These are phyloP conservation scores for Trametes versicolor DNA, from an alignment of 1,284 basidiomycete genomes.

Conservation along the genomic window DNA sequence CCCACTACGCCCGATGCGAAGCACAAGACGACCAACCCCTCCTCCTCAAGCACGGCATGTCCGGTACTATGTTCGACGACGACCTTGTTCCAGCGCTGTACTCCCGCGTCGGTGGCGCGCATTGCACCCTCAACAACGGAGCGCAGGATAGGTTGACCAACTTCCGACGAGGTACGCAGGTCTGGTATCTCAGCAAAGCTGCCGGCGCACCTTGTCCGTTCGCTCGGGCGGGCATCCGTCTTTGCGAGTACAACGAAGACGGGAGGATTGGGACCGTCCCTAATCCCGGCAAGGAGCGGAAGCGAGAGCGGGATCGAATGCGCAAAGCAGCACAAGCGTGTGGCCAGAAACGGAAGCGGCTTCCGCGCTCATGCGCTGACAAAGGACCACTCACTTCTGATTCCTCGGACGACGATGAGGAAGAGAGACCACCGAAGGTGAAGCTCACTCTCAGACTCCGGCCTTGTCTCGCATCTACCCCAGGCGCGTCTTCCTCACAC, in stretches of 20 bases:
- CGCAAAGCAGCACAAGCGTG: conserved; percentile 52
- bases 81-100: conserved; percentile 75
- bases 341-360: conserved; percentile 77
- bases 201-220: conserved; percentile 81
- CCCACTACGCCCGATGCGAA: conserved; percentile 75
- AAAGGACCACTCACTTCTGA: conserved; percentile 49
- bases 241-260: conserved; percentile 70
- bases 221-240: conserved; percentile 70
- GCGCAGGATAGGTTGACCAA: conserved; percentile 68
- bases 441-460: conserved; percentile 73
- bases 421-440: conserved; percentile 66
- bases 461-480: conserved; percentile 51
- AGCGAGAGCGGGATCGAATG: conserved; percentile 50
- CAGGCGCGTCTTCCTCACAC: conserved; percentile 37
- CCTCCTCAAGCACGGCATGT: conserved; percentile 74
- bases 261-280: conserved; percentile 48
- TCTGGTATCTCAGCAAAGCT: conserved; percentile 81
- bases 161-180: conserved; percentile 78
- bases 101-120: conserved; percentile 74
- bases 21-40: conserved; percentile 75
- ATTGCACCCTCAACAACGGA: conserved; percentile 52
- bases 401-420: conserved; percentile 53
- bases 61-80: conserved; percentile 75
- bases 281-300: conserved; percentile 49
- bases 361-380: conserved; percentile 58